Evolutionary conservation across 192 early-diverging fungal species (phyloP).

Genomic region (Anaeromyces robustus): DNA sequence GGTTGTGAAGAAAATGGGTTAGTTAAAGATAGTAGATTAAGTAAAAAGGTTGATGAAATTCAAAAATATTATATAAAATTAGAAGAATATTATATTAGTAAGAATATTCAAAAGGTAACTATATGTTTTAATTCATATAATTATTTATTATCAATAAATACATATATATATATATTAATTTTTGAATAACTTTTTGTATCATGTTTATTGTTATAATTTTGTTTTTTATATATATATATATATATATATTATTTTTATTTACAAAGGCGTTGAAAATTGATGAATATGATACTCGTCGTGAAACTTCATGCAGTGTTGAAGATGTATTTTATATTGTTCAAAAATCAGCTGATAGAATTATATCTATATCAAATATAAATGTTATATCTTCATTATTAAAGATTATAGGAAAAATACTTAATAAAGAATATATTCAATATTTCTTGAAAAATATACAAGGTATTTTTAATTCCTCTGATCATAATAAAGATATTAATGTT

Average conservation of each 20-base stretch:
- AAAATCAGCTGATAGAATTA: constrained; percentile 48
- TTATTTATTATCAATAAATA: constrained; percentile 7
- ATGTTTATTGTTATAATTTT: too few species aligned
- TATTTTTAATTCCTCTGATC: constrained; percentile 28
- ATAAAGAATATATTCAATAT: constrained; percentile 47
- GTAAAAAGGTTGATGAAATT: constrained; percentile 36
- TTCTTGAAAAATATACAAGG: constrained; percentile 41
- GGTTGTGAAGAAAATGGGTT: constrained; percentile 34
- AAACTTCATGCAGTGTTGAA: constrained; percentile 58
- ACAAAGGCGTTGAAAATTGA: constrained; percentile 23
- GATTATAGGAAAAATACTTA: constrained; percentile 41
- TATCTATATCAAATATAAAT: constrained; percentile 56
- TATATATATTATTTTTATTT: constrained; percentile 3
- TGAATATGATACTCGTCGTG: constrained; percentile 3
- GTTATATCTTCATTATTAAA: constrained; percentile 55
- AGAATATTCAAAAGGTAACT: constrained; percentile 54
- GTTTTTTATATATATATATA: constrained; percentile 5
- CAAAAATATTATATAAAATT: constrained; percentile 52
- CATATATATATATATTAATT: not conserved
- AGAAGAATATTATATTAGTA: constrained; percentile 59
- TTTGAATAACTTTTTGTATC: too few species aligned
- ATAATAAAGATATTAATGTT: constrained; percentile 35
- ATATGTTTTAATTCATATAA: constrained; percentile 13
- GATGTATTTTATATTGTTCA: constrained; percentile 88
- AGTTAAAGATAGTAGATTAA: constrained; percentile 34